These are phyloP conservation scores for Coemansia sp. DNA, from an alignment of 192 early-diverging fungal species.

Conservation along the genomic window DNA sequence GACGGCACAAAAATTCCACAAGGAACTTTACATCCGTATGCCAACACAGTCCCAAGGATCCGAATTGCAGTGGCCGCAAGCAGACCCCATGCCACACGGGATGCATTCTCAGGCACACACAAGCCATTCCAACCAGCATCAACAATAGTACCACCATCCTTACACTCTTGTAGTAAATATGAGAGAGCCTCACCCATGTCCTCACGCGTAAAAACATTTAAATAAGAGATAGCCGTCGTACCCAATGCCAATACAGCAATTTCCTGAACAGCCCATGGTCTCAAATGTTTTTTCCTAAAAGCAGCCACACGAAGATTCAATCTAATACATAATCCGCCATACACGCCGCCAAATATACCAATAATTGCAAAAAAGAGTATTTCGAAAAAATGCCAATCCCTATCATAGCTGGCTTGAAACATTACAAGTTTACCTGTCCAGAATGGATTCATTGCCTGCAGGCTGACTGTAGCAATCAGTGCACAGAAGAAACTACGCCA, in stretches of 20 bases:
- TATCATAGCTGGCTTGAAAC: slow-evolving; percentile 91
- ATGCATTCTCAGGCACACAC: slow-evolving; percentile 48
- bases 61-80: slow-evolving; percentile 60
- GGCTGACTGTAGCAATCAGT: slow-evolving; percentile 86
- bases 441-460: slow-evolving; percentile 92
- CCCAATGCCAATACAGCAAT: slow-evolving; percentile 62
- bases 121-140: slow-evolving; percentile 59
- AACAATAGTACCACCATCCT: slow-evolving; percentile 24
- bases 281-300: slow-evolving; percentile 69
- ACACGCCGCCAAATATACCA: slow-evolving; percentile 80
- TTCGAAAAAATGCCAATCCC: slow-evolving; percentile 96
- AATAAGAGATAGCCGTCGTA: slow-evolving; percentile 67
- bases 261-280: slow-evolving; percentile 65
- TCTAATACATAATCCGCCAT: slow-evolving; percentile 74
- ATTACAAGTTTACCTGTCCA: slow-evolving; percentile 94
- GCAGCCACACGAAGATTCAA: slow-evolving; percentile 68
- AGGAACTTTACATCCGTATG: slow-evolving; percentile 75
- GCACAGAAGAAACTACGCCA: slow-evolving; percentile 98
- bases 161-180: slow-evolving; percentile 73
- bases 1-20: slow-evolving; percentile 93
- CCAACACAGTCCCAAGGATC: slow-evolving; percentile 55
- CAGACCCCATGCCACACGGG: slow-evolving; percentile 53
- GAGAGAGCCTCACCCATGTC: slow-evolving; percentile 84
- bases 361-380: slow-evolving; percentile 75
- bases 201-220: slow-evolving; percentile 73